These are phyloP conservation scores for Thalassiosira livingstoniorum DNA, from an alignment of 352 stramenopile genomes.

Conservation along the genomic window DNA sequence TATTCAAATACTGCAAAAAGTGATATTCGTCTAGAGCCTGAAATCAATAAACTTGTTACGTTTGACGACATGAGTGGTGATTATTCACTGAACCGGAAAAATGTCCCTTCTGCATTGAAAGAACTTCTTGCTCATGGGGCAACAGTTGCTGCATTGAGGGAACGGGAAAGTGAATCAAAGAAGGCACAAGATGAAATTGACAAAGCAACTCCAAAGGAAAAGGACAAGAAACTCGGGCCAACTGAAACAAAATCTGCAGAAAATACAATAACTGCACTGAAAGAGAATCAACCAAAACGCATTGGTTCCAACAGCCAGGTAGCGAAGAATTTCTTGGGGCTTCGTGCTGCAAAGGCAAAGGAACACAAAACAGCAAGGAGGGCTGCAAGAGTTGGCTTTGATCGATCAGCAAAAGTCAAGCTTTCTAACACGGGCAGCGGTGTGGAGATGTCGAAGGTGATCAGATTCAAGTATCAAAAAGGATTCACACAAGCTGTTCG, in stretches of 20 bases:
- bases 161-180: conserved; percentile 41
- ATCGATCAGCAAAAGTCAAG: conserved; percentile 65
- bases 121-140: conserved; percentile 64
- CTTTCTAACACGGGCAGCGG: conserved; percentile 76
- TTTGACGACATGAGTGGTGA: conserved; percentile 48
- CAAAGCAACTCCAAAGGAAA: conserved; percentile 6
- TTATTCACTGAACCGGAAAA: conserved; percentile 9
- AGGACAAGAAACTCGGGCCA: conserved; percentile 19
- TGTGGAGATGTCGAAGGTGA: conserved; percentile 66
- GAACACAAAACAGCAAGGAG: conserved; percentile 54
- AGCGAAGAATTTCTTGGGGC: conserved; percentile 69
- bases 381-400: conserved; percentile 63
- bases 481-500: conserved; percentile 81
- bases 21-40: conserved; percentile 69
- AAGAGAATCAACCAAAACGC: background rate
- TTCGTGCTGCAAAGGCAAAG: conserved; percentile 71
- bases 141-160: conserved; percentile 47
- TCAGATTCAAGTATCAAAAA: conserved; percentile 83
- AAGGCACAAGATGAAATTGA: conserved; percentile 1
- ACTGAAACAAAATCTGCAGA: background rate
- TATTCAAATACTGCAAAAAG: conserved; percentile 7
- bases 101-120: conserved; percentile 53
- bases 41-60: conserved; percentile 72
- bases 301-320: conserved; percentile 20
- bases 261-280: conserved; percentile 3